Percentiles rank a stretch among this genome's conserved stretches.
Conservation (phyloP, 257 asterid species). For the Nicotiana otophora region DNA sequence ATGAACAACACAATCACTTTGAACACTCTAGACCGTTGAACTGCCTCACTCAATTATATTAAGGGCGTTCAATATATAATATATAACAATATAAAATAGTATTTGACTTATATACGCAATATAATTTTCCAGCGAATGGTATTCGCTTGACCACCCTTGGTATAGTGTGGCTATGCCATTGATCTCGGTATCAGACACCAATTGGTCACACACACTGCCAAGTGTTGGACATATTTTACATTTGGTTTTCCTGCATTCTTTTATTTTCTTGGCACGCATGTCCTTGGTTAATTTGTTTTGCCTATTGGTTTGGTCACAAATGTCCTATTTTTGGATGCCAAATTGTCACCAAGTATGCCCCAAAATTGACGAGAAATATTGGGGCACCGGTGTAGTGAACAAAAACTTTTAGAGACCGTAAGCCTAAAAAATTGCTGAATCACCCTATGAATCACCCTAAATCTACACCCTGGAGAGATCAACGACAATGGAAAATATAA, state of each 20-base stretch:
- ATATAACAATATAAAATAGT: too few relatives aligned
- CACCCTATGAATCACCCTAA: not conserved
- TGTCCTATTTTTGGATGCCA: not conserved
- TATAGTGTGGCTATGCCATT: too few relatives aligned
- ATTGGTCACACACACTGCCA: not conserved
- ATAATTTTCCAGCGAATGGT: too few relatives aligned
- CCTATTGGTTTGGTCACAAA: not conserved
- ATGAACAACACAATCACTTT: too few relatives aligned
- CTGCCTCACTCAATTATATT: too few relatives aligned
- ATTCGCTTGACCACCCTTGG: too few relatives aligned
- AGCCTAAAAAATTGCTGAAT: not conserved
- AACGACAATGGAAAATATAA: not conserved
- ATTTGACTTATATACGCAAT: too few relatives aligned
- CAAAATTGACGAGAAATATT: not conserved
- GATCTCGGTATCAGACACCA: not conserved
- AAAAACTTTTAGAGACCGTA: not conserved
- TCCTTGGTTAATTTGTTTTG: not conserved
- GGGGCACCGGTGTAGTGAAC: not conserved
- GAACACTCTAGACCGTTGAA: too few relatives aligned
- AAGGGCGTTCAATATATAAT: too few relatives aligned
- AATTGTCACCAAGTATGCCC: not conserved
- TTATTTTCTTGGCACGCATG: not conserved
- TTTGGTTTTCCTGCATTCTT: not conserved
- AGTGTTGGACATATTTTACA: not conserved
- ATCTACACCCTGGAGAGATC: not conserved